Evolutionary conservation across 495 filamentous ascomycete species (phyloP).

Genomic region (Apiosordaria backusii): DNA sequence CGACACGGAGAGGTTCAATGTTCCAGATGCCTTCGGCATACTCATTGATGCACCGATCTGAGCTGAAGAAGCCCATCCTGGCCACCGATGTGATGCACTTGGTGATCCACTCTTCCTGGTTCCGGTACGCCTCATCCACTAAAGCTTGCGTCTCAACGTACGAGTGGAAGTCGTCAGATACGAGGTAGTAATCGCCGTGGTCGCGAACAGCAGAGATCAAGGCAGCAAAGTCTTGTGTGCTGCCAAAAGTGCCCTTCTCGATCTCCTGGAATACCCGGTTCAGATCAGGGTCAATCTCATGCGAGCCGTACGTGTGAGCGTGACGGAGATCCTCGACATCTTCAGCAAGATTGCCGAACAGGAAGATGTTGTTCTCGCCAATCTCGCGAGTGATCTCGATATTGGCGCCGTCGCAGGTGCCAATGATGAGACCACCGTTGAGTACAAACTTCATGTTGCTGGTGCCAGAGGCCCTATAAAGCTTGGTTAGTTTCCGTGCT

Average conservation of each 20-base stretch:
- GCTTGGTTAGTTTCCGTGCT: not conserved
- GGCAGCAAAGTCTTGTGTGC: slow-evolving; percentile 67
- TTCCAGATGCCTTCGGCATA: slow-evolving; percentile 99
- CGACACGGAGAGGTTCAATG: slow-evolving; percentile 65
- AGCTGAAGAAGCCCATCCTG: slow-evolving; percentile 95
- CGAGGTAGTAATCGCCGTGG: slow-evolving; percentile 95
- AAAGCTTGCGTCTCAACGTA: slow-evolving; percentile 86
- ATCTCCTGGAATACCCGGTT: slow-evolving; percentile 79
- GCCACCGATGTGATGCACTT: slow-evolving; percentile 84
- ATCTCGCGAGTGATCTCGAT: slow-evolving; percentile 98
- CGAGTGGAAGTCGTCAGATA: slow-evolving; percentile 92
- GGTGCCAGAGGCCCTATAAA: slow-evolving; percentile 46
- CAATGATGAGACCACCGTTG: slow-evolving; percentile 94
- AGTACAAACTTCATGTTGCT: slow-evolving; percentile 99
- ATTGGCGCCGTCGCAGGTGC: slow-evolving; percentile 96
- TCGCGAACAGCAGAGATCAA: slow-evolving; percentile 79
- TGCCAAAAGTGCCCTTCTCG: slow-evolving; percentile 71
- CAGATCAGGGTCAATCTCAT: slow-evolving; percentile 72
- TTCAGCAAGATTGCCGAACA: slow-evolving; percentile 94
- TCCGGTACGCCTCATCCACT: slow-evolving; percentile 84
- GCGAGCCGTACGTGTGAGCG: slow-evolving; percentile 75
- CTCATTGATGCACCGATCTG: slow-evolving; percentile 95
- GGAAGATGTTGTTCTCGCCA: slow-evolving; percentile 94
- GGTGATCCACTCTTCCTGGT: slow-evolving; percentile 86
- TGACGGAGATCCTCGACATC: slow-evolving; percentile 96